These are phyloP conservation scores for Datisca glomerata DNA, from an alignment of 306 rosid species.

Conservation along the genomic window DNA sequence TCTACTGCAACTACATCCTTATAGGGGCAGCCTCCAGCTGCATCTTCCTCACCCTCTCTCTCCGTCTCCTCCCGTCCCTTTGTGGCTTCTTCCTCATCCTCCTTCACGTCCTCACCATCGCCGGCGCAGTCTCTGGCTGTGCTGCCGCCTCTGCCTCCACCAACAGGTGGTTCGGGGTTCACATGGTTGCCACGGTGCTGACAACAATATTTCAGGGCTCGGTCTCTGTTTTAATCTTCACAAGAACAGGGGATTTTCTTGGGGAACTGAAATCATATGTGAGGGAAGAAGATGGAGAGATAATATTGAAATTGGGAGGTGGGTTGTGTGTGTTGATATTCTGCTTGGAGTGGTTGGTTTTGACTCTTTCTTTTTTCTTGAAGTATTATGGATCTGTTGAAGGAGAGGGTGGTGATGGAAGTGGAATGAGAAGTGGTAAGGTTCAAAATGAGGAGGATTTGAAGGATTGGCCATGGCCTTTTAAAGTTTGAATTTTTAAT, in stretches of 20 bases:
- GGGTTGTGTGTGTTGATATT: slow-evolving; percentile 60
- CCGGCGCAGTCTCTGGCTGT: slow-evolving; percentile 63
- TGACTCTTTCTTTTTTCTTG: slow-evolving; percentile 64
- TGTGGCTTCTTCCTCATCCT: slow-evolving; percentile 71
- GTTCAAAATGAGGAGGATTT: background rate
- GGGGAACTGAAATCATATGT: slow-evolving; percentile 56
- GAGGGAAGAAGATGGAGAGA: slow-evolving; percentile 69
- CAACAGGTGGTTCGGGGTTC: slow-evolving; percentile 57
- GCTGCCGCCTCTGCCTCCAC: slow-evolving; percentile 35
- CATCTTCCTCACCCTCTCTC: slow-evolving; percentile 84
- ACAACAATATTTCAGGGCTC: slow-evolving; percentile 73
- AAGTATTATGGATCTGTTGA: slow-evolving; percentile 56
- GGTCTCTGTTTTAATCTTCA: slow-evolving; percentile 48
- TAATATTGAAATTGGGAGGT: slow-evolving; percentile 61
- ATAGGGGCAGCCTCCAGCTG: slow-evolving; percentile 85
- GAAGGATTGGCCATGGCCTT: background rate
- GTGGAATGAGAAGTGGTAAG: background rate
- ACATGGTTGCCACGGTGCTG: slow-evolving; percentile 69
- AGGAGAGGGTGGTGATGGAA: slow-evolving; percentile 12
- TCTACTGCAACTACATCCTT: slow-evolving; percentile 74
- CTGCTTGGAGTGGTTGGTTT: slow-evolving; percentile 72
- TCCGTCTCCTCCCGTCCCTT: slow-evolving; percentile 59
- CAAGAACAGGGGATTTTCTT: slow-evolving; percentile 52
- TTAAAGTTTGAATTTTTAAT: background rate
- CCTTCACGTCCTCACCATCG: slow-evolving; percentile 59